Conservation (phyloP, 2,329 filamentous ascomycete species). For the Fonsecaea pedrosoi region DNA sequence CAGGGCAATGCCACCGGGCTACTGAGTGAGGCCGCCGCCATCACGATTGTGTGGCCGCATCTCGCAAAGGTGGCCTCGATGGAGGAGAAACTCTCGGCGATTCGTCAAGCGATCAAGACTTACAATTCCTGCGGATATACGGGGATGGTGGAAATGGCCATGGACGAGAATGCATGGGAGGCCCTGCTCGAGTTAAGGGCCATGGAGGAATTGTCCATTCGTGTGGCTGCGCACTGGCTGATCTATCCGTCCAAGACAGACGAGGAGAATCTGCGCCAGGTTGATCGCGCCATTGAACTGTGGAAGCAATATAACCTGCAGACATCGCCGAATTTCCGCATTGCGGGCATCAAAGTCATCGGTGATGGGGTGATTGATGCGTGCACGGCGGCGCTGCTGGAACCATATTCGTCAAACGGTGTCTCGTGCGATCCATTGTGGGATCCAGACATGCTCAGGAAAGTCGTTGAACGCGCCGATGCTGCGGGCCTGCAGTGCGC, state of each 20-base stretch:
- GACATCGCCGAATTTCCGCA: constrained; percentile 51
- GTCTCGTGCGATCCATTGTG: constrained; percentile 56
- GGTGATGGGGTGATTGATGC: constrained; percentile 60
- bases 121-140: constrained; percentile 57
- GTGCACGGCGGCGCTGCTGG: constrained; percentile 57
- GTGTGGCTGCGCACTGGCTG: constrained; percentile 58
- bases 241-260: constrained; percentile 52
- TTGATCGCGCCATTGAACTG: constrained; percentile 55
- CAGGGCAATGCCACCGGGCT: constrained; percentile 54
- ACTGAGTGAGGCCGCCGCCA: constrained; percentile 55
- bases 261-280: constrained; percentile 50
- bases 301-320: constrained; percentile 49
- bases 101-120: constrained; percentile 50
- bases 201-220: constrained; percentile 49
- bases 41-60: constrained; percentile 56
- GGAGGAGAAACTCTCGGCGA: constrained; percentile 52
- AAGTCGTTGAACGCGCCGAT: constrained; percentile 54
- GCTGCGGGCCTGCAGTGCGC: constrained; percentile 56
- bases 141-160: constrained; percentile 60
- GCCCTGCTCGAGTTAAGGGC: constrained; percentile 50
- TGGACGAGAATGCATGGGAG: constrained; percentile 58
- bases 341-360: constrained; percentile 59
- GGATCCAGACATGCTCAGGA: constrained; percentile 51
- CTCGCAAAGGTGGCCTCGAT: constrained; percentile 52
- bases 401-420: constrained; percentile 54